A percentile compares a stretch with the other conserved stretches of the same genome.
phyloP scores from a whole-genome alignment of 2,329 filamentous ascomycete genomes.

The Diaporthe australafricana region DNA sequence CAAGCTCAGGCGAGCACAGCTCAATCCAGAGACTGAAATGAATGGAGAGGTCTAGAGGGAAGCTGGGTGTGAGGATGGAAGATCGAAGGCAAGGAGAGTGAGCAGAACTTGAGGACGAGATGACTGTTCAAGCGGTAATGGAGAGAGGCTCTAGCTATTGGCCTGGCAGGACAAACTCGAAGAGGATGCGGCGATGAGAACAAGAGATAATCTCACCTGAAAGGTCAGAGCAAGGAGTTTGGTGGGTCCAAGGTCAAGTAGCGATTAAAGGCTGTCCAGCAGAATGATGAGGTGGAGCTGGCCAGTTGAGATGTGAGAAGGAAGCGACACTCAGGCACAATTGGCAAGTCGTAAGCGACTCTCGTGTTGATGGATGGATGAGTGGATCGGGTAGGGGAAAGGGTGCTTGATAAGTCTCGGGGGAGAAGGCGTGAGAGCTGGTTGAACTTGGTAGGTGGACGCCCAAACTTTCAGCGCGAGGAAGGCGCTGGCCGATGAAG shows the following conservation, averaged over 20 bases:
- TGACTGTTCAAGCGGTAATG: not conserved
- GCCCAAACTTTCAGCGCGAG: not conserved
- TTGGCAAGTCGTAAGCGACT: not conserved
- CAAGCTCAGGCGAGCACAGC: not conserved
- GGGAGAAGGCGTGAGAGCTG: not conserved
- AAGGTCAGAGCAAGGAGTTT: not conserved
- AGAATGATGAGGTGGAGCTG: not conserved
- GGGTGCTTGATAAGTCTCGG: not conserved
- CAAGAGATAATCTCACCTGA: not conserved
- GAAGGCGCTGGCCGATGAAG: not conserved
- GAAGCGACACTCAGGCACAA: too few species aligned
- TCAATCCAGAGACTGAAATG: too few species aligned
- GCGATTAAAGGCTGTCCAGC: not conserved
- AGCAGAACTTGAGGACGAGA: not conserved
- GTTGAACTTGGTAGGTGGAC: too few species aligned
- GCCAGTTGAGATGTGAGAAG: not conserved
- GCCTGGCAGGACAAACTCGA: too few species aligned
- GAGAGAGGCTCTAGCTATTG: not conserved
- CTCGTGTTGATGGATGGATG: too few species aligned
- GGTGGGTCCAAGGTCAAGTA: not conserved
- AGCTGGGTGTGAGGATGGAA: not conserved
- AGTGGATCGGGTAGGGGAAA: too few species aligned
- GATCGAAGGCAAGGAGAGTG: not conserved
- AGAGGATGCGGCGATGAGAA: not conserved
- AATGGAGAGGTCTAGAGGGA: not conserved